phyloP scores from a whole-genome alignment of 495 filamentous ascomycete genomes.

The Filosporella fistucella region DNA sequence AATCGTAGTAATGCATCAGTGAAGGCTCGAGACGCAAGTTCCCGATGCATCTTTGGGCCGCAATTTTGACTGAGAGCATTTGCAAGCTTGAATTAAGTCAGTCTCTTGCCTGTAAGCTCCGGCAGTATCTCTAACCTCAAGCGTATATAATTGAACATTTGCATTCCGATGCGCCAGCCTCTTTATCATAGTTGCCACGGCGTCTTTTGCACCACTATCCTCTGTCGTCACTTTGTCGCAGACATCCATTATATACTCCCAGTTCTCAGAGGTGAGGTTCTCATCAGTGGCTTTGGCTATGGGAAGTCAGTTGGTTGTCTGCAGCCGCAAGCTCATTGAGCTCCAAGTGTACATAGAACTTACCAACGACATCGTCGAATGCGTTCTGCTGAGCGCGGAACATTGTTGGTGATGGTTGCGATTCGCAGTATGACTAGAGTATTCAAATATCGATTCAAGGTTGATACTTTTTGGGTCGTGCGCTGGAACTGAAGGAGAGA shows the following conservation, averaged over 20 bases:
- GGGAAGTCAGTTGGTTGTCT: slow-evolving; percentile 12
- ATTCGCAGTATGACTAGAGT: background rate
- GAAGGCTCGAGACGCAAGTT: slow-evolving; percentile 90
- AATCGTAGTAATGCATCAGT: slow-evolving; percentile 90
- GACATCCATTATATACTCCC: slow-evolving; percentile 97
- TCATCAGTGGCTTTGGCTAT: slow-evolving; percentile 97
- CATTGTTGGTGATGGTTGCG: slow-evolving; percentile 41
- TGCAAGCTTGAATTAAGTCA: slow-evolving; percentile 53
- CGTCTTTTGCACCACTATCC: slow-evolving; percentile 74
- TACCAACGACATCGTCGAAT: slow-evolving; percentile 80
- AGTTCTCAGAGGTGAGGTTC: slow-evolving; percentile 96
- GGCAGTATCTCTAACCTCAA: slow-evolving; percentile 60
- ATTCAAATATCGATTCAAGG: too few species aligned
- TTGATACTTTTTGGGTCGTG: too few species aligned
- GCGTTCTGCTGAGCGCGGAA: slow-evolving; percentile 77
- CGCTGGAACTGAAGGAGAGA: background rate
- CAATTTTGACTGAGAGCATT: slow-evolving; percentile 97
- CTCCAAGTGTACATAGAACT: slow-evolving; percentile 25
- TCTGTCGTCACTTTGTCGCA: slow-evolving; percentile 79
- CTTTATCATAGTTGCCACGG: slow-evolving; percentile 91
- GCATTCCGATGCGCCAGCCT: slow-evolving; percentile 94
- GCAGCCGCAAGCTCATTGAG: slow-evolving; percentile 1
- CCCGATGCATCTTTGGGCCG: slow-evolving; percentile 83
- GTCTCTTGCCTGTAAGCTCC: background rate
- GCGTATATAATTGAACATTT: slow-evolving; percentile 97